phyloP scores from a whole-genome alignment of 768 basidiomycete species.

The Tylopilus rubrobrunneus region DNA sequence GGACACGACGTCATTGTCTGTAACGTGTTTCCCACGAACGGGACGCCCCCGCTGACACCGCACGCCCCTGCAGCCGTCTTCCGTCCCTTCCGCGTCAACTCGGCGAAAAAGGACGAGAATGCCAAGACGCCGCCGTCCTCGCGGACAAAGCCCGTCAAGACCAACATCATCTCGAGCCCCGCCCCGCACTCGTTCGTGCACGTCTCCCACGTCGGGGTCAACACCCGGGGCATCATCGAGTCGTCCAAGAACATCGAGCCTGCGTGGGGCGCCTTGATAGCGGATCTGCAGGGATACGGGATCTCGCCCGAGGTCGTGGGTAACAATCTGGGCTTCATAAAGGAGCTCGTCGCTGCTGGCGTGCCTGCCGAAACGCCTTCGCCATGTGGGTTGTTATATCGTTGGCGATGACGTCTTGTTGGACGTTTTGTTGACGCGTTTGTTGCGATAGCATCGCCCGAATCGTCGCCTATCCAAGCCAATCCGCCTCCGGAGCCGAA shows the following conservation, averaged over 20 bases:
- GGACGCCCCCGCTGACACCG: not conserved
- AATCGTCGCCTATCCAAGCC: slow-evolving; percentile 5
- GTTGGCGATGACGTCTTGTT: not conserved
- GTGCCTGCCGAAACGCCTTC: not conserved
- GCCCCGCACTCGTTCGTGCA: slow-evolving; percentile 61
- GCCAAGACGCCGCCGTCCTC: slow-evolving; percentile 33
- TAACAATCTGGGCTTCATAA: slow-evolving; percentile 35
- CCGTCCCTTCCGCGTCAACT: slow-evolving; percentile 26
- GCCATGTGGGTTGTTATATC: slow-evolving; percentile 11
- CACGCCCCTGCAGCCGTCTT: slow-evolving; percentile 20
- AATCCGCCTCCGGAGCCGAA: slow-evolving; percentile 24
- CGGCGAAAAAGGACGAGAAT: slow-evolving; percentile 24
- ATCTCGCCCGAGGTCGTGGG: slow-evolving; percentile 30
- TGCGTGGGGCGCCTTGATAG: slow-evolving; percentile 47
- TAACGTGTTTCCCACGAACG: not conserved
- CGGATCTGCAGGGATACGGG: slow-evolving; percentile 40
- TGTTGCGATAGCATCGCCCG: slow-evolving; percentile 6
- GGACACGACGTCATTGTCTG: slow-evolving; percentile 42
- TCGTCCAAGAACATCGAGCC: slow-evolving; percentile 50
- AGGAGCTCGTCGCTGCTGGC: slow-evolving; percentile 22
- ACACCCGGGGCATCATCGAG: slow-evolving; percentile 47
- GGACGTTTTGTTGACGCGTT: not conserved
- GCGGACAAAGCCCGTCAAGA: slow-evolving; percentile 33
- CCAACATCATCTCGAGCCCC: slow-evolving; percentile 52
- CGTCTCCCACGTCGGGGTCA: slow-evolving; percentile 60